phyloP scores from a whole-genome alignment of 1,284 basidiomycete species.

The Peniophora sp. region DNA sequence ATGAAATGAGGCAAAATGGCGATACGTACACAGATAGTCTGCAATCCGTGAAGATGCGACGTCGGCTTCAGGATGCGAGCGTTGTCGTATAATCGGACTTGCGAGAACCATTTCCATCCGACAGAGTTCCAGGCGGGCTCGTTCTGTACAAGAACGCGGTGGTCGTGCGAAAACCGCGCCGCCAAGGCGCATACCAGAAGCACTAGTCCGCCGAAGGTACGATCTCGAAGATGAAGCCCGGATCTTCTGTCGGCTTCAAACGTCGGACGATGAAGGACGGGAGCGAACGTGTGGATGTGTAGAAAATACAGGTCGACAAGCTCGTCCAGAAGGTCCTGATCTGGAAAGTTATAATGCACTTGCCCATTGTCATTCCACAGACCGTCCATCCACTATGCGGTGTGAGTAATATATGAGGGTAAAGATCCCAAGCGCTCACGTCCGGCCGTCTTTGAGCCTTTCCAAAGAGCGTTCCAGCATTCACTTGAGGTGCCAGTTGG shows the following conservation, averaged over 20 bases:
- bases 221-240: constrained; percentile 47
- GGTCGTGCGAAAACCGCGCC: constrained; percentile 59
- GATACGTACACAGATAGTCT: constrained; percentile 36
- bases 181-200: constrained; percentile 72
- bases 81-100: constrained; percentile 33
- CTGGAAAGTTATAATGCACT: constrained; percentile 38
- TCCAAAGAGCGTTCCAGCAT: no score
- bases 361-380: no score
- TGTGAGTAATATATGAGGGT: no score
- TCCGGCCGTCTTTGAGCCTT: no score
- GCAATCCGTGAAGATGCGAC: constrained; percentile 50
- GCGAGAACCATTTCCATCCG: constrained; percentile 69
- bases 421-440: no score
- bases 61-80: constrained; percentile 49
- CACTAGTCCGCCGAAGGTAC: constrained; percentile 61
- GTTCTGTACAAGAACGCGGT: constrained; percentile 45
- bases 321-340: constrained; percentile 45
- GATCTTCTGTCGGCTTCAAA: constrained; percentile 56
- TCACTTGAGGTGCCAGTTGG: no score
- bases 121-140: constrained; percentile 41
- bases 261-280: constrained; percentile 68
- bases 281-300: constrained; percentile 50
- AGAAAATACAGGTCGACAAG: constrained; percentile 68
- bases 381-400: no score
- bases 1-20: not conserved